Evolutionary conservation across 1,284 basidiomycete genomes (phyloP).

Genomic region (Paramarasmius palmivorus): DNA sequence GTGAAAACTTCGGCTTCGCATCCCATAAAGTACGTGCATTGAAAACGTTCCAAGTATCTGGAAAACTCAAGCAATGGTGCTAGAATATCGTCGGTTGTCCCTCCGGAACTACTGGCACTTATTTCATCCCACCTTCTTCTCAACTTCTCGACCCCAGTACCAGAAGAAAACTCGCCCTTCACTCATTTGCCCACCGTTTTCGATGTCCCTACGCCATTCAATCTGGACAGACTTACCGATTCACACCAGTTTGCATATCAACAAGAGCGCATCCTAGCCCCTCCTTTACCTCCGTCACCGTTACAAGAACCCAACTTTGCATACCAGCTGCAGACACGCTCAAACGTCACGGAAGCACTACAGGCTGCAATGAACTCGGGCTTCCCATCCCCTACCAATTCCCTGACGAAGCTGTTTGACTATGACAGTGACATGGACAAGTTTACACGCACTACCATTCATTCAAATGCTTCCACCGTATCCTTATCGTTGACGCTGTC

Average conservation of each 20-base stretch:
- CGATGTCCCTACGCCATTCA: conserved; percentile 42
- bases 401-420: conserved; percentile 16
- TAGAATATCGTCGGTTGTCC: conserved; percentile 69
- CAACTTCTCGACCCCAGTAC: conserved; percentile 24
- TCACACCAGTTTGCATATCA: conserved; percentile 3
- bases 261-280: conserved; percentile 7
- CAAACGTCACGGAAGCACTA: conserved; percentile 41
- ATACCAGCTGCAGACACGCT: conserved; percentile 28
- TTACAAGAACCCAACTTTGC: conserved; percentile 22
- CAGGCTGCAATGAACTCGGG: conserved; percentile 44
- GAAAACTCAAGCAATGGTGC: conserved; percentile 14
- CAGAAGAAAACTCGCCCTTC: neutral
- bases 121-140: conserved; percentile 53
- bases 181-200: conserved; percentile 43
- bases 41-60: conserved; percentile 11
- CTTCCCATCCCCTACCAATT: conserved; percentile 26
- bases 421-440: neutral
- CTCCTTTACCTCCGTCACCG: conserved; percentile 16
- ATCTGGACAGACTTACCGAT: conserved; percentile 37
- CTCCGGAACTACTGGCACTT: conserved; percentile 55
- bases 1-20: conserved; percentile 81
- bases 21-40: conserved; percentile 71
- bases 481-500: conserved; percentile 29
- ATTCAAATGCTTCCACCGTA: conserved; percentile 25
- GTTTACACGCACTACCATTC: conserved; percentile 15